Base-by-base conservation (phyloP, 495 filamentous ascomycete genomes). In the Apodospora peruviana region DNA sequence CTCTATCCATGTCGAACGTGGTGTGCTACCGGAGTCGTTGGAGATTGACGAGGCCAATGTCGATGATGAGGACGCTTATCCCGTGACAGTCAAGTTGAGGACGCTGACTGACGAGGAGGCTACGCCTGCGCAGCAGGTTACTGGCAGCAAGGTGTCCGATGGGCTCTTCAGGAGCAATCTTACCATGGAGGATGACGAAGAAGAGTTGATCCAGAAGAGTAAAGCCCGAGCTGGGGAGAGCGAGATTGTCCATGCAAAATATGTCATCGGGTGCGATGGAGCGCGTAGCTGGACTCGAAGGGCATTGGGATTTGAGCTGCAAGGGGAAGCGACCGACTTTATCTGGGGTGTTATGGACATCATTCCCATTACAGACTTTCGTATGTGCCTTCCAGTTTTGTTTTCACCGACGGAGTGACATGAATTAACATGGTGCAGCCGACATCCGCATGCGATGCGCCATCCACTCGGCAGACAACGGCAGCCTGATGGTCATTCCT, bases 401-500 rank as follows among this genome's bases (percentile, higher is more conserved):
- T 16, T 41, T 23, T 5, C 5, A 41, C n/a, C n/a, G n/a, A n/a
- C n/a, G n/a, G n/a, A n/a, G n/a, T n/a, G n/a, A n/a, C n/a, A n/a
- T n/a, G n/a, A n/a, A n/a, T n/a, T n/a, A n/a, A n/a, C n/a, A n/a
- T n/a, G n/a, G n/a, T n/a, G n/a, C 41, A 45, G 53, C 83, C 10
- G 86, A 88, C 58, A 86, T 89, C 43, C 72, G 84, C 48, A 82
- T 78, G 66, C 74, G 80, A 46, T 81, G 82, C 49, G 79, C 82
- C 12, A 84, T 90, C 43, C 86, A 88, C 59, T 82, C 80, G 8
- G 80, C 81, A 5, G 69, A 69, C 23, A 73, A 77, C 4, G 85
- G 85, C 8, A 83, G 76, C 12, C 68, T 89, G 21, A 85, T 90
- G 70, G 64, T 87, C 1, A 84, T 90, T 24, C 84, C 86, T 0